Evolutionary conservation across 805 yeast genomes (phyloP), one percentile per base, ranked within the genome.

Genomic region (Candida incommunis): DNA sequence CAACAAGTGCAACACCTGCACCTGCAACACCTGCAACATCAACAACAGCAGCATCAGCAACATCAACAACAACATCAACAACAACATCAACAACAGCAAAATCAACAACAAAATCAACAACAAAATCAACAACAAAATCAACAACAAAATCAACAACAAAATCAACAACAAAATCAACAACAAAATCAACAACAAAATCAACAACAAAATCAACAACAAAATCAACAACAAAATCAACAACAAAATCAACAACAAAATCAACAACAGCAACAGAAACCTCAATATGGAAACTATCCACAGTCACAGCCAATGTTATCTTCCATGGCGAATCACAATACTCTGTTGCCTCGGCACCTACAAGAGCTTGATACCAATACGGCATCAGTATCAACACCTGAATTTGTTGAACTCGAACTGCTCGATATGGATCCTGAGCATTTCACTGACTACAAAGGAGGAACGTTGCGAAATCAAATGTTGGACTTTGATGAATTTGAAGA

Each of bases 21-120:
- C n/a, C n/a, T n/a, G n/a, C n/a, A n/a, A n/a, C n/a, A n/a, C n/a
- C n/a, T n/a, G n/a, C n/a, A n/a, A n/a, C n/a, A 3, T 34, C 40
- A 16, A 23, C 24, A 20, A 42, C 34, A 21, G 45, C 43, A 11
- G 43, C 41, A 18, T 53, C 48, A 3, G 50, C 50, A n/a, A 51
- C 37, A 37, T 55, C 53, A 44, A 55, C 43, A n/a, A n/a, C n/a
- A n/a, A n/a, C 3, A 46, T 25, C 41, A 54, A 25, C 27, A 25
- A 13, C 7, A 25, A 9, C 27, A 25, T 25, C n/a, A n/a, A n/a
- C n/a, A n/a, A n/a, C n/a, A n/a, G n/a, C n/a, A n/a, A n/a, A n/a
- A n/a, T n/a, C n/a, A n/a, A n/a, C n/a, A n/a, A n/a, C n/a, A n/a
- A n/a, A n/a, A 3, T 34, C 40, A 16, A 23, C 24, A 20, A 42